These are phyloP conservation scores for Pseudotulostoma volvatum DNA, from an alignment of 495 filamentous ascomycete genomes.

Conservation along the genomic window DNA sequence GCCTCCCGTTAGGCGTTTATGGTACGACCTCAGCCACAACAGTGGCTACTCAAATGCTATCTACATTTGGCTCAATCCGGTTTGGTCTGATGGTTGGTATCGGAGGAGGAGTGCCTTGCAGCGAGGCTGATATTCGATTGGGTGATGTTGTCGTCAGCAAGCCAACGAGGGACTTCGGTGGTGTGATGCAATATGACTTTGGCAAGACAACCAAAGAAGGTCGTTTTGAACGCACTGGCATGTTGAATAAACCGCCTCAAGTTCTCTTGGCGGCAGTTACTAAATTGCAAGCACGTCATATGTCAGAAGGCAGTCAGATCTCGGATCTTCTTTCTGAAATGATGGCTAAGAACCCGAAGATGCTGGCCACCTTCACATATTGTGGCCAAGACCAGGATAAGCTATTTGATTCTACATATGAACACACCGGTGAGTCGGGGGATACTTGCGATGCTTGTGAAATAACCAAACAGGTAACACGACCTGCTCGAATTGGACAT, in stretches of 20 bases:
- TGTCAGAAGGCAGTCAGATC: conserved; percentile 6
- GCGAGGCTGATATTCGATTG: conserved; percentile 14
- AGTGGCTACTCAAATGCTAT: conserved; percentile 11
- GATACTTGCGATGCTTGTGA: conserved; percentile 12
- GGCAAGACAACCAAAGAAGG: conserved; percentile 18
- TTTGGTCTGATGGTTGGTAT: conserved; percentile 22
- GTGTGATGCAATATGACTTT: conserved; percentile 21
- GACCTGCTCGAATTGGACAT: conserved; percentile 2
- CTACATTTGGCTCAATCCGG: conserved; percentile 10
- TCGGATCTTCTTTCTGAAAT: conserved; percentile 6
- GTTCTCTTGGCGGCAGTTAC: conserved; percentile 14
- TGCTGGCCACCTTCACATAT: conserved; percentile 10
- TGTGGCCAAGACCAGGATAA: conserved; percentile 9
- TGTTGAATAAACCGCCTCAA: conserved; percentile 17
- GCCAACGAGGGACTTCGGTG: conserved; percentile 9
- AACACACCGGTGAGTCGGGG: conserved; percentile 7
- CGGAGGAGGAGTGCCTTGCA: conserved; percentile 17
- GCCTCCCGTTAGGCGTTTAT: conserved; percentile 14
- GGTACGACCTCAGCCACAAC: conserved; percentile 15
- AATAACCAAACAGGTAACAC: conserved; percentile 1
- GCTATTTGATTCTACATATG: conserved; percentile 16
- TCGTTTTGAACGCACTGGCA: conserved; percentile 16
- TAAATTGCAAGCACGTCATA: conserved; percentile 8
- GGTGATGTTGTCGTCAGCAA: conserved; percentile 24
- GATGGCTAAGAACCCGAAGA: conserved; percentile 5